These are phyloP conservation scores for Myriangium duriaei DNA, from an alignment of 2,329 filamentous ascomycete genomes.

Conservation along the genomic window DNA sequence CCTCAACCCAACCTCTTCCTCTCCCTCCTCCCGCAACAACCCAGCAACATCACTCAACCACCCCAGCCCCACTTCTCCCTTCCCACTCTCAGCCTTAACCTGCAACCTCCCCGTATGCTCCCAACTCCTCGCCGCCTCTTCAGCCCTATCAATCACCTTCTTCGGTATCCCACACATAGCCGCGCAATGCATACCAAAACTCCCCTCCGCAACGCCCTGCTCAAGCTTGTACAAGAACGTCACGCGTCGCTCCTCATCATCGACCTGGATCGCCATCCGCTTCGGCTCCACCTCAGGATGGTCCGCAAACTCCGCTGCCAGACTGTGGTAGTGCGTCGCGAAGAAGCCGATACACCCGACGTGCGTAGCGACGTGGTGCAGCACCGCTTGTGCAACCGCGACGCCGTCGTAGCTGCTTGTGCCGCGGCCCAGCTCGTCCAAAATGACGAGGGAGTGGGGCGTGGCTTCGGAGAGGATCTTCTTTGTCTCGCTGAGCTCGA, in stretches of 20 bases:
- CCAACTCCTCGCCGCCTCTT: conserved; percentile 81
- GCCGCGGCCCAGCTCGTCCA: conserved; percentile 89
- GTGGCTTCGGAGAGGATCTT: conserved; percentile 95
- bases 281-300: conserved; percentile 80
- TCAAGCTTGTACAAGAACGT: conserved; percentile 94
- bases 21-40: conserved; percentile 48
- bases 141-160: conserved; percentile 72
- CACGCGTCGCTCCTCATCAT: conserved; percentile 71
- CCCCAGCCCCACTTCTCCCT: conserved; percentile 68
- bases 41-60: conserved; percentile 78
- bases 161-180: conserved; percentile 90
- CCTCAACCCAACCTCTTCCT: conserved; percentile 31
- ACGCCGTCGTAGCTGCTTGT: conserved; percentile 95
- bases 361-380: conserved; percentile 91
- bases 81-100: conserved; percentile 56
- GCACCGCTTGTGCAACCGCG: conserved; percentile 86
- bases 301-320: conserved; percentile 77
- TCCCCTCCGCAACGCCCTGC: conserved; percentile 85
- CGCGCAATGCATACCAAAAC: conserved; percentile 98
- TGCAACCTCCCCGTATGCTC: conserved; percentile 87
- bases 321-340: conserved; percentile 90
- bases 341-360: conserved; percentile 94
- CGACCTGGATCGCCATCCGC: conserved; percentile 90
- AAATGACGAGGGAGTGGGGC: conserved; percentile 83
- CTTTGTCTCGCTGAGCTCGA: conserved; percentile 93